phyloP scores from a whole-genome alignment of 2,329 filamentous ascomycete species.

The Pseudogymnoascus sp. region DNA sequence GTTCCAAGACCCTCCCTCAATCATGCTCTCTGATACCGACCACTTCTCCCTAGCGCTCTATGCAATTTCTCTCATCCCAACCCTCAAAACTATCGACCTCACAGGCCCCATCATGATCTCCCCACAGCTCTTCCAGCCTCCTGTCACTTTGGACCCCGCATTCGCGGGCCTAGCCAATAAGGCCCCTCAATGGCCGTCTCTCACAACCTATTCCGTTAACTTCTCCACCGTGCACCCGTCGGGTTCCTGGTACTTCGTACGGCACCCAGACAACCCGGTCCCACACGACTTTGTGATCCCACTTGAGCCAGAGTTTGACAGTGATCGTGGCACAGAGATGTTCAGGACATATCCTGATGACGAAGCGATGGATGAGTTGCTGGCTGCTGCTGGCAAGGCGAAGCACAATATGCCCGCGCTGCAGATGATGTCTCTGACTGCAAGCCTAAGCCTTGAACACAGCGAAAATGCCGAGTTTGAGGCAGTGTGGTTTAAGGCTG shows the following conservation, averaged over 20 bases:
- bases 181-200: conserved; percentile 1
- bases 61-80: conserved; percentile 7
- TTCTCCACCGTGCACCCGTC: neutral
- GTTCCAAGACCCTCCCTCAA: neutral
- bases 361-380: neutral
- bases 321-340: neutral
- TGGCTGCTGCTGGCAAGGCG: conserved; percentile 7
- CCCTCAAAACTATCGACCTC: conserved; percentile 8
- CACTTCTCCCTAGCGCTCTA: conserved; percentile 10
- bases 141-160: neutral
- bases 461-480: conserved; percentile 5
- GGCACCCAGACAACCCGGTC: neutral
- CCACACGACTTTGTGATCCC: neutral
- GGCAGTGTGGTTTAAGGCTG: neutral
- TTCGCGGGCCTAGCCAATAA: neutral
- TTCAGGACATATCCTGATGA: conserved; percentile 10
- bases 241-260: conserved; percentile 10
- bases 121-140: conserved; percentile 6
- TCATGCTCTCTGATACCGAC: neutral
- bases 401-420: conserved; percentile 9
- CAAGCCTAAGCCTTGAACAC: neutral
- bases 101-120: conserved; percentile 11
- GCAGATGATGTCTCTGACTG: conserved; percentile 1
- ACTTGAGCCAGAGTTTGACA: neutral
- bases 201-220: neutral